These are phyloP conservation scores for Talaromyces amestolkiae DNA, from an alignment of 2,329 filamentous ascomycete species.

Conservation along the genomic window DNA sequence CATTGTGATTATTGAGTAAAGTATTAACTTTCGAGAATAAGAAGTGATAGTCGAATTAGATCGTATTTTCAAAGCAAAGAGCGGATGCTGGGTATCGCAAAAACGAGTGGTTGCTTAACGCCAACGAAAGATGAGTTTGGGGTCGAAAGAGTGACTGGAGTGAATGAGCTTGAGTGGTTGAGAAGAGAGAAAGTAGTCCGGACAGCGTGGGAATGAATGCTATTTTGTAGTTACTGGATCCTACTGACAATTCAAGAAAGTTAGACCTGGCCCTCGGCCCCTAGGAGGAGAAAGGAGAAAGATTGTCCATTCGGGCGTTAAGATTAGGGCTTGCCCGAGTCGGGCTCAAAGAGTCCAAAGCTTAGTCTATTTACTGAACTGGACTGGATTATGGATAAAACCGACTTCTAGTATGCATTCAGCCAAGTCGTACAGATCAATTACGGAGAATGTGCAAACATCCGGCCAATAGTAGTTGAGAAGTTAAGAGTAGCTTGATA, in stretches of 20 bases:
- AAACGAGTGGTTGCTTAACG: slow-evolving; percentile 25
- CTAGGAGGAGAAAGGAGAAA: slow-evolving; percentile 8
- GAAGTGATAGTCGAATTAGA: background rate
- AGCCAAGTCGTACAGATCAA: background rate
- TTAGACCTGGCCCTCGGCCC: slow-evolving; percentile 1
- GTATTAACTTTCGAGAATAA: slow-evolving; percentile 1
- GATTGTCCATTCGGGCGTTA: background rate
- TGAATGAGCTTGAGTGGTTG: slow-evolving; percentile 18
- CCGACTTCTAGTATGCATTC: background rate
- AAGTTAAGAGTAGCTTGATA: background rate
- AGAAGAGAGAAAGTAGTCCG: slow-evolving; percentile 9
- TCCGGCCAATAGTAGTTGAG: background rate
- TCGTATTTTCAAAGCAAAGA: slow-evolving; percentile 21
- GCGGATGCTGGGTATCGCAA: slow-evolving; percentile 29
- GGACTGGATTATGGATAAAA: background rate
- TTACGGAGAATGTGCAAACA: background rate
- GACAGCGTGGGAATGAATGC: slow-evolving; percentile 10
- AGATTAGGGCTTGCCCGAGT: slow-evolving; percentile 12
- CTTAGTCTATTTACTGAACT: background rate
- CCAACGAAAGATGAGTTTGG: slow-evolving; percentile 14
- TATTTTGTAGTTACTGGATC: slow-evolving; percentile 16
- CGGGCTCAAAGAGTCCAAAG: background rate
- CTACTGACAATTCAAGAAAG: background rate
- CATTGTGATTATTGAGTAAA: slow-evolving; percentile 17
- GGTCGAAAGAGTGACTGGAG: slow-evolving; percentile 23